Conservation (phyloP, 73 alveolate species). For the Paramecium pentaurelia region DNA sequence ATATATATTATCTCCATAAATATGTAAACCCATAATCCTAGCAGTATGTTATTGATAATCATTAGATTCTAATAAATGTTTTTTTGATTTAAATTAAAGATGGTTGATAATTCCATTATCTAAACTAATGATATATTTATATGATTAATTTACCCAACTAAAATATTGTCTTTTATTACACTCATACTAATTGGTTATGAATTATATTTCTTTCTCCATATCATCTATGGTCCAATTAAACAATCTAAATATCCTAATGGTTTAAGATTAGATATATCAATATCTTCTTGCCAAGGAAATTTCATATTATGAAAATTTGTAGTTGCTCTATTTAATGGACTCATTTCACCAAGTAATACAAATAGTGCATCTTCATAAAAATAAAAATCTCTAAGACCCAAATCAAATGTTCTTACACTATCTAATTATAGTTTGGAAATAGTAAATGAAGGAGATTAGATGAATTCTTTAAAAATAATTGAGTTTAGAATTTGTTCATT, state of each 20-base stretch:
- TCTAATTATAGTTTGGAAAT: neutral
- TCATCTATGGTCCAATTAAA: neutral
- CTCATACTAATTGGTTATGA: neutral
- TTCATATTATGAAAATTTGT: neutral
- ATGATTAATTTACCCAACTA: neutral
- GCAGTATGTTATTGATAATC: neutral
- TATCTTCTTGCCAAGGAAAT: neutral
- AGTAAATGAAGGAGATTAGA: neutral
- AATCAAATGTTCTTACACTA: neutral
- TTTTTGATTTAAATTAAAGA: neutral
- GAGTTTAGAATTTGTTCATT: neutral
- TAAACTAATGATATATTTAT: neutral
- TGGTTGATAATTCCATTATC: conserved; percentile 38
- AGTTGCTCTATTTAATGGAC: neutral
- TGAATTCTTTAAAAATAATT: neutral
- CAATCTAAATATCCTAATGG: conserved; percentile 12
- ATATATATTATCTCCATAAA: neutral
- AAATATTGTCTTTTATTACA: neutral
- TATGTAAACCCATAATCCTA: neutral
- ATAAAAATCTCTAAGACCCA: neutral
- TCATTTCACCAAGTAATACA: neutral
- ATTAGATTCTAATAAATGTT: neutral
- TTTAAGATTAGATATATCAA: neutral
- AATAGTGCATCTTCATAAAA: neutral
- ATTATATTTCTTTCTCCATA: neutral